Percentiles rank a stretch among this genome's conserved stretches.
phyloP scores from a whole-genome alignment of 176 grass and related monocot species.

The Avena eriantha region DNA sequence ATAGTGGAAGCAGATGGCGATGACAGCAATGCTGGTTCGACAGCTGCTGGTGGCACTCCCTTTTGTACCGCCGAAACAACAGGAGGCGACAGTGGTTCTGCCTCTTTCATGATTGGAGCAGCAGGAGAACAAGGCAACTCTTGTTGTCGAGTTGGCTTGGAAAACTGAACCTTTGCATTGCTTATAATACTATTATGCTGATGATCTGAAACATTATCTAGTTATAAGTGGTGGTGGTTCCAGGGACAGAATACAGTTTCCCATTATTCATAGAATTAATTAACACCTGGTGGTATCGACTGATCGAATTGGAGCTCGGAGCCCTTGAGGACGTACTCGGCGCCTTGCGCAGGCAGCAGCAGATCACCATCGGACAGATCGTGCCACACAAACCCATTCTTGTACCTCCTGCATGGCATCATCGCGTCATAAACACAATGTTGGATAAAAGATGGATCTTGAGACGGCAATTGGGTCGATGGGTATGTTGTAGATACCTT shows the following conservation, averaged over 20 bases:
- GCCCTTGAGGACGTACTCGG: conserved; percentile 80
- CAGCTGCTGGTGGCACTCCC: background rate
- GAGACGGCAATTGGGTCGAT: background rate
- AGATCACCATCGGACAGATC: conserved; percentile 66
- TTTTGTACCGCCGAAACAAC: background rate
- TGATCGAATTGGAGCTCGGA: conserved; percentile 55
- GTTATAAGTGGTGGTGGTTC: background rate
- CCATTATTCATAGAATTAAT: background rate
- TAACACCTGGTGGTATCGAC: background rate
- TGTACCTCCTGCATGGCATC: conserved; percentile 60
- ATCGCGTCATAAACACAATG: background rate
- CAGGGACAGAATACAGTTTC: background rate
- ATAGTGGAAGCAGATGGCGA: conserved; percentile 43
- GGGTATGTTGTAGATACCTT: conserved; percentile 45
- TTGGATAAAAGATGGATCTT: background rate
- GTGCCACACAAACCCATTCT: conserved; percentile 82
- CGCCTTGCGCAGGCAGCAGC: conserved; percentile 56
- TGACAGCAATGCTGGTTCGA: background rate
- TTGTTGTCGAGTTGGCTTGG: conserved; percentile 14
- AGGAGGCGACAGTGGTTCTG: background rate
- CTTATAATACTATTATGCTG: background rate
- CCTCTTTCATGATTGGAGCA: background rate
- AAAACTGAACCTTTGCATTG: background rate
- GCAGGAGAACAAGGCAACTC: background rate
- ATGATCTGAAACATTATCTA: conserved; percentile 34